phyloP scores from a whole-genome alignment of 1,139 yeast genomes.

The Martiniozyma asiatica region DNA sequence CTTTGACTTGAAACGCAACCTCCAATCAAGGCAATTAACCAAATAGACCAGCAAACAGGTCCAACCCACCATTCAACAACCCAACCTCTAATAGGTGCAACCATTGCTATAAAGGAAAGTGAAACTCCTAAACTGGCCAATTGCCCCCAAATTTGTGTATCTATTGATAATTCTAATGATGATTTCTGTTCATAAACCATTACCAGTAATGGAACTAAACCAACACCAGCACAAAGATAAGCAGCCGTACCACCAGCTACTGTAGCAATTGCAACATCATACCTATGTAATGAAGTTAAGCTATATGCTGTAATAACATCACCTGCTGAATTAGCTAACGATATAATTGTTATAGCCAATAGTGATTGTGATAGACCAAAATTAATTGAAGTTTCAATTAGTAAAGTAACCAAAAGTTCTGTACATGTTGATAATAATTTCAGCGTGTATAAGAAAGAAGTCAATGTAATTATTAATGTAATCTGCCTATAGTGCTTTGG shows the following conservation, averaged over 20 bases:
- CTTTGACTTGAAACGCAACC: no score
- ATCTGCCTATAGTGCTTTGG: no score
- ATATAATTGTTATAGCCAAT: conserved; percentile 38
- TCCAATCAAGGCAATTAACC: conserved; percentile 2
- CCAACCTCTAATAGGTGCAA: conserved; percentile 3
- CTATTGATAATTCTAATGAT: conserved; percentile 1
- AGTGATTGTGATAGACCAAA: conserved; percentile 21
- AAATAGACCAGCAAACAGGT: conserved; percentile 1
- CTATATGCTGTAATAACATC: conserved; percentile 32
- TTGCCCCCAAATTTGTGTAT: conserved; percentile 4
- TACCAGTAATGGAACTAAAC: conserved; percentile 2
- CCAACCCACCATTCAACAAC: conserved; percentile 5
- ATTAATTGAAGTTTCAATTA: conserved; percentile 1
- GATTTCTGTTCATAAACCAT: conserved; percentile 1
- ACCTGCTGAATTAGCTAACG: conserved; percentile 45
- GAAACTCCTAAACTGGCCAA: conserved; percentile 1
- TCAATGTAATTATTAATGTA: conserved; percentile 1
- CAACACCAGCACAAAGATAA: conserved; percentile 5
- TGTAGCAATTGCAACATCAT: conserved; percentile 5
- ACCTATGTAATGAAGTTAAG: conserved; percentile 2
- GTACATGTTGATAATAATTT: conserved; percentile 3
- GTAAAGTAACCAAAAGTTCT: conserved; percentile 1
- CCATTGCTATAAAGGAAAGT: conserved; percentile 1
- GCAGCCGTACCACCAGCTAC: conserved; percentile 15
- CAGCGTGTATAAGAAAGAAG: conserved; percentile 3